phyloP scores from a whole-genome alignment of 257 asterid genomes.

The Ajuga chamaepitys region DNA sequence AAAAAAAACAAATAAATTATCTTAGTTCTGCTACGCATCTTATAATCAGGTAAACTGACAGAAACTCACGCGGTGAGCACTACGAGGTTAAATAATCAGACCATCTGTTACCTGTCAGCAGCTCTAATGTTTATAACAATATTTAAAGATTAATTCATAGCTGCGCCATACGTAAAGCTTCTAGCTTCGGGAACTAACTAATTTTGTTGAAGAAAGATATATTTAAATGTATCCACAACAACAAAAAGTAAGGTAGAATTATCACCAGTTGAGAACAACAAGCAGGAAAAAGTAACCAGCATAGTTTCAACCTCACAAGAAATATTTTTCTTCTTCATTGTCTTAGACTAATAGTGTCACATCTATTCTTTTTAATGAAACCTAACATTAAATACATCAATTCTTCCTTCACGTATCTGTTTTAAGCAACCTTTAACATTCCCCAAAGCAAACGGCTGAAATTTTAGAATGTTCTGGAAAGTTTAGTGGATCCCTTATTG shows the following conservation, averaged over 20 bases:
- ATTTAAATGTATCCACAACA: background rate
- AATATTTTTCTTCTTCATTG: background rate
- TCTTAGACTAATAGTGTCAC: constrained; percentile 2
- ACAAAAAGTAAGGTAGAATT: no score
- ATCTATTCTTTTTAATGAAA: background rate
- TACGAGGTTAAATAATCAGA: background rate
- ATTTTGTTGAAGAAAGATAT: background rate
- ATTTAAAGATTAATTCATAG: background rate
- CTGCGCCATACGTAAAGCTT: background rate
- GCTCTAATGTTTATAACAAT: background rate
- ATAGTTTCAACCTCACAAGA: background rate
- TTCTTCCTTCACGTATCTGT: background rate
- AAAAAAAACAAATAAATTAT: no score
- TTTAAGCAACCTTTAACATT: background rate
- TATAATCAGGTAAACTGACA: background rate
- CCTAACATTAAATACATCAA: background rate
- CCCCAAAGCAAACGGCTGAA: background rate
- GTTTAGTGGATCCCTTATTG: background rate
- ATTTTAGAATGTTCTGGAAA: background rate
- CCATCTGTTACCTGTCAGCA: background rate
- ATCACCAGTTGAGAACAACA: background rate
- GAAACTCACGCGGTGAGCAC: background rate
- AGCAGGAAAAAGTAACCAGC: background rate
- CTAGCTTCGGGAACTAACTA: background rate
- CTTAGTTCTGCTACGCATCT: background rate